Percentiles rank a stretch among this genome's conserved stretches.
phyloP scores from a whole-genome alignment of 78 protist species.

The Emiliania huxleyi region DNA sequence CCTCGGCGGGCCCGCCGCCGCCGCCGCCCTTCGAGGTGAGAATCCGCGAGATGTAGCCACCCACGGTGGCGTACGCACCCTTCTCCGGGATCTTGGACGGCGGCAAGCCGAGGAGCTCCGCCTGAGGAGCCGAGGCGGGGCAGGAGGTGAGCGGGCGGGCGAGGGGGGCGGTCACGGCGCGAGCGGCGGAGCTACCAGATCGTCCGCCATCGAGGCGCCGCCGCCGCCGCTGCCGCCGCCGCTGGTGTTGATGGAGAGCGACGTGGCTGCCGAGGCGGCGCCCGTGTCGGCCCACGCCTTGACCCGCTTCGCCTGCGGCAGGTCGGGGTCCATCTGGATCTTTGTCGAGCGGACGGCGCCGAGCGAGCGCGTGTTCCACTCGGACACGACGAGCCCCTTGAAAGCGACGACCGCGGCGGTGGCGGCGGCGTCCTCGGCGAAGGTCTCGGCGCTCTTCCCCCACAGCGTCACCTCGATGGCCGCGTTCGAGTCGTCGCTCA shows the following conservation, averaged over 20 bases:
- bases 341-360: too few species aligned
- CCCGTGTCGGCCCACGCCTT: background rate
- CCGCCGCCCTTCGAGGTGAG: background rate
- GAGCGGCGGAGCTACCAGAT: too few species aligned
- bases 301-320: background rate
- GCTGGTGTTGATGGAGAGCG: background rate
- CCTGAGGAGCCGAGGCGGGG: too few species aligned
- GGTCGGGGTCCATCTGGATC: background rate
- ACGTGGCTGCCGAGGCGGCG: background rate
- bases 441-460: background rate
- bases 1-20: background rate
- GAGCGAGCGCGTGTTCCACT: background rate
- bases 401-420: background rate
- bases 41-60: background rate
- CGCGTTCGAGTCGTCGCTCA: background rate
- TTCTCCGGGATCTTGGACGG: background rate
- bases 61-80: background rate
- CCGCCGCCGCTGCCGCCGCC: background rate
- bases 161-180: too few species aligned
- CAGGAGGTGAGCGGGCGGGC: too few species aligned
- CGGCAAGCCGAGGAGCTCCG: too few species aligned
- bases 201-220: background rate
- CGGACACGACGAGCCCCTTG: background rate
- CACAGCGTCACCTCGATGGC: slow-evolving; percentile 5
- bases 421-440: background rate